These are phyloP conservation scores for Tuber borchii DNA, from an alignment of 495 filamentous ascomycete genomes.

Conservation along the genomic window DNA sequence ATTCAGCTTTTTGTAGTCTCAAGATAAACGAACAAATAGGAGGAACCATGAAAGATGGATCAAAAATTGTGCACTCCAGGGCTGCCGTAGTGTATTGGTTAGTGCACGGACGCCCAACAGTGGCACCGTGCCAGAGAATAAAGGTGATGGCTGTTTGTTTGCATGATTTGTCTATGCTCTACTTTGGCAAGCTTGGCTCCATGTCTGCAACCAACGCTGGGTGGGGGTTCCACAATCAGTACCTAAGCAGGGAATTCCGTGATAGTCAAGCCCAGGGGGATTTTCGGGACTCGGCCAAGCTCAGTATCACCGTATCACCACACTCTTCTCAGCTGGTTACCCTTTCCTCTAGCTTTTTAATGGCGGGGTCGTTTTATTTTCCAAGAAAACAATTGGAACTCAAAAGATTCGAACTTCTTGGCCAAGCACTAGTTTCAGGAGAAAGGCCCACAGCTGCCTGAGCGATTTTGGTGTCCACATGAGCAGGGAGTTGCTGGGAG, in stretches of 20 bases:
- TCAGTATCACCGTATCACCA: background rate
- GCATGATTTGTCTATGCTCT: slow-evolving; percentile 27
- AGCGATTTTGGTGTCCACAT: slow-evolving; percentile 35
- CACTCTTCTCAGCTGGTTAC: background rate
- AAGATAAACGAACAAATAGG: background rate
- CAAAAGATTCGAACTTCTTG: background rate
- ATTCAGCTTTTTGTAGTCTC: background rate
- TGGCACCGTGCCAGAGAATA: slow-evolving; percentile 14
- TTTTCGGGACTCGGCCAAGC: slow-evolving; percentile 4
- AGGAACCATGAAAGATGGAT: background rate
- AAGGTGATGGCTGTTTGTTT: slow-evolving; percentile 20
- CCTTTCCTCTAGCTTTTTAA: background rate
- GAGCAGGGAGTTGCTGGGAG: slow-evolving; percentile 16
- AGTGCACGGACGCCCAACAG: slow-evolving; percentile 28
- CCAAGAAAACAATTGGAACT: background rate
- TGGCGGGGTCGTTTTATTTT: background rate
- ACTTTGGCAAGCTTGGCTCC: slow-evolving; percentile 18
- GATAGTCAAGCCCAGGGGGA: background rate
- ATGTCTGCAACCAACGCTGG: background rate
- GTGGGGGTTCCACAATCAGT: background rate
- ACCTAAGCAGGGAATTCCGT: background rate
- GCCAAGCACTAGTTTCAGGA: background rate
- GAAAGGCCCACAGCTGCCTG: slow-evolving; percentile 17
- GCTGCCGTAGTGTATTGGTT: background rate
- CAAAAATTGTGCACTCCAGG: background rate